Evolutionary conservation across 345 rosid genomes (phyloP), one percentile per base, ranked within the genome.

Genomic region (Rhodamnia argentea): DNA sequence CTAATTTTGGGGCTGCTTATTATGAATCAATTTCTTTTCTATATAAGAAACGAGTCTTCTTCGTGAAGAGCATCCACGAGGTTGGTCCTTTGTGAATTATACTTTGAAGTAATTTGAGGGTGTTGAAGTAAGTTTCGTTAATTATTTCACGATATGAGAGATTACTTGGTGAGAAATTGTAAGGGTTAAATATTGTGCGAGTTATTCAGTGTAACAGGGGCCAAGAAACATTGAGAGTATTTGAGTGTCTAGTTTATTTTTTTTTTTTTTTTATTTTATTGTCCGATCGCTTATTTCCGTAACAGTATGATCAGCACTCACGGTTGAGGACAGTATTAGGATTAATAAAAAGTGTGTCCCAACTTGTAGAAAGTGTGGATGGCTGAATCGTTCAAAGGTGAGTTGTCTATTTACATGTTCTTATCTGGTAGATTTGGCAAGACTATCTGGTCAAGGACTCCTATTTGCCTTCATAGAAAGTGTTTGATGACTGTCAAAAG

Each of bases 181-280:
- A 0, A 70, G 6, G 26, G 2, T 12, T 70, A 37, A 18, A 18
- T 37, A 70, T 2, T 18, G 1, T 9, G 20, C 18, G 7, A 9
- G 12, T 37, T 18, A 18, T 70, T 70, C 1, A 1, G 20, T 29
- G 12, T 64, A 29, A 64, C 32, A 37, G 4, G 12, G 26, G 9
- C 13, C 18, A 1, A 4, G 4, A 70, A 70, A 18, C 1, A 10
- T 1, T 0, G 0, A 70, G 20, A 70, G 10, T 70, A 7, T 18
- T 70, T 10, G 42, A 70, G 13, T 37, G 10, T 37, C 14, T 0
- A 3, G 7, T 37, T 32, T 20, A 64, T 62, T 29, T 60, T 29
- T 2, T 62, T 62, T 3, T 16, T 29, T 29, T 64, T 5, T 15
- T 29, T 64, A 64, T 70, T 70, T 29, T 37, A 70, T 32, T 15